A percentile compares a stretch with the other conserved stretches of the same genome.
Conservation (phyloP, 73 alveolate genomes). For the Paramecium sexaurelia region DNA sequence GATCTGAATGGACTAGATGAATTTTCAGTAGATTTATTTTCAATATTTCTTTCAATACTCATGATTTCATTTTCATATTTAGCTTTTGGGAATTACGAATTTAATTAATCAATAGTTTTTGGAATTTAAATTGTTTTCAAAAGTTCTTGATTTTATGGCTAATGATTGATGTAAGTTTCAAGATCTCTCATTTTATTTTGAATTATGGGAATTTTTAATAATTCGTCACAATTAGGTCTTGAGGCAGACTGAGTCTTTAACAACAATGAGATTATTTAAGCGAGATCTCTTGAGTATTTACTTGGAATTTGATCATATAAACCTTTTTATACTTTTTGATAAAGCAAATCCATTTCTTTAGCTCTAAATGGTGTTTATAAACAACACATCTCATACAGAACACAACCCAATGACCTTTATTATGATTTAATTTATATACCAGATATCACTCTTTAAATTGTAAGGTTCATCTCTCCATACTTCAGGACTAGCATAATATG, state of each 20-base stretch:
- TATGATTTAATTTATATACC: background rate
- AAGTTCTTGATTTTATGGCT: conserved; percentile 4
- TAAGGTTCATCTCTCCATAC: conserved; percentile 79
- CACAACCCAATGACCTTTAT: conserved; percentile 74
- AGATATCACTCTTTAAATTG: conserved; percentile 73
- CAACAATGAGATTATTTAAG: background rate
- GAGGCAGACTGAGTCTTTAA: conserved; percentile 13
- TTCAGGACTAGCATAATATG: conserved; percentile 77
- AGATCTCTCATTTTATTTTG: background rate
- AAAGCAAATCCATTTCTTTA: conserved; percentile 81
- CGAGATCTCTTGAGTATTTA: conserved; percentile 53
- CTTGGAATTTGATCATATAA: conserved; percentile 42
- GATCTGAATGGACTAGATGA: conserved; percentile 48
- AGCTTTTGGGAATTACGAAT: conserved; percentile 26
- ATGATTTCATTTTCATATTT: conserved; percentile 29
- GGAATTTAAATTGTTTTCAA: conserved; percentile 29
- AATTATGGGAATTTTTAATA: background rate
- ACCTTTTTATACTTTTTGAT: conserved; percentile 68
- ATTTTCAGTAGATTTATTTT: conserved; percentile 28
- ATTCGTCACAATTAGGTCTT: conserved; percentile 62
- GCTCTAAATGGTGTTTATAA: conserved; percentile 84
- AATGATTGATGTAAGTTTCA: background rate
- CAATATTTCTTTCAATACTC: background rate
- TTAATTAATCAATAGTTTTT: background rate
- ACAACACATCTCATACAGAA: conserved; percentile 76